Evolutionary conservation across 441 rosid genomes (phyloP).

Genomic region (Populus hybrid): DNA sequence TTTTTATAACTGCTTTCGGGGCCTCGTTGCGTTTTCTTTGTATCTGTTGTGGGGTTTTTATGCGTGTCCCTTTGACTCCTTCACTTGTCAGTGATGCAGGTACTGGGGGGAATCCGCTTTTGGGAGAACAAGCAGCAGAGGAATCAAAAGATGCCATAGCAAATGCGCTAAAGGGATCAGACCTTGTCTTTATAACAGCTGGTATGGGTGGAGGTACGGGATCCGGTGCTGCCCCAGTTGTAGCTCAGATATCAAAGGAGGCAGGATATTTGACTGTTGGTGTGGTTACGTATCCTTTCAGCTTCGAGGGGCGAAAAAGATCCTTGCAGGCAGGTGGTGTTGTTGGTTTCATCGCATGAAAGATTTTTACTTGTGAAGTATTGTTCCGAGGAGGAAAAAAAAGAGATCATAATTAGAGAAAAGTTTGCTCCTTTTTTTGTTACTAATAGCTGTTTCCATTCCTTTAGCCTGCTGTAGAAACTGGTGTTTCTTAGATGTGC

Average conservation of each 20-base stretch:
- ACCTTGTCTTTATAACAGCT: slow-evolving; percentile 94
- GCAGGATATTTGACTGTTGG: slow-evolving; percentile 97
- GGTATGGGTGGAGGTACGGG: slow-evolving; percentile 99
- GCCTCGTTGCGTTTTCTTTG: background rate
- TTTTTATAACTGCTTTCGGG: background rate
- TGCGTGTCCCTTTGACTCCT: slow-evolving; percentile 15
- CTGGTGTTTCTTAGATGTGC: background rate
- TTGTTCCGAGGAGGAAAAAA: background rate
- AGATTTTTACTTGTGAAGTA: background rate
- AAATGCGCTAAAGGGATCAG: slow-evolving; percentile 90
- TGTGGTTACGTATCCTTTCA: slow-evolving; percentile 96
- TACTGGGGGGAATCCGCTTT: slow-evolving; percentile 82
- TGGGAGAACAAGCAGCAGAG: slow-evolving; percentile 97
- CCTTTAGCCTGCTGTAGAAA: background rate
- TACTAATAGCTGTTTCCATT: background rate
- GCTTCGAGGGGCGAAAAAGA: slow-evolving; percentile 98
- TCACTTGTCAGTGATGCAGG: slow-evolving; percentile 42
- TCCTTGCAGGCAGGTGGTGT: slow-evolving; percentile 66
- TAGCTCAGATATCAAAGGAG: slow-evolving; percentile 87
- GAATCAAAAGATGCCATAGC: slow-evolving; percentile 90
- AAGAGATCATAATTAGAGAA: background rate
- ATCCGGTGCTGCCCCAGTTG: slow-evolving; percentile 99
- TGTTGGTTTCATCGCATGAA: slow-evolving; percentile 6
- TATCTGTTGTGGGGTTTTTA: background rate
- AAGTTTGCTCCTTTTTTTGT: background rate